A percentile compares a stretch with the other conserved stretches of the same genome.
Evolutionary conservation across 2,329 filamentous ascomycete species (phyloP).

Genomic region (Fusarium mundagurra): DNA sequence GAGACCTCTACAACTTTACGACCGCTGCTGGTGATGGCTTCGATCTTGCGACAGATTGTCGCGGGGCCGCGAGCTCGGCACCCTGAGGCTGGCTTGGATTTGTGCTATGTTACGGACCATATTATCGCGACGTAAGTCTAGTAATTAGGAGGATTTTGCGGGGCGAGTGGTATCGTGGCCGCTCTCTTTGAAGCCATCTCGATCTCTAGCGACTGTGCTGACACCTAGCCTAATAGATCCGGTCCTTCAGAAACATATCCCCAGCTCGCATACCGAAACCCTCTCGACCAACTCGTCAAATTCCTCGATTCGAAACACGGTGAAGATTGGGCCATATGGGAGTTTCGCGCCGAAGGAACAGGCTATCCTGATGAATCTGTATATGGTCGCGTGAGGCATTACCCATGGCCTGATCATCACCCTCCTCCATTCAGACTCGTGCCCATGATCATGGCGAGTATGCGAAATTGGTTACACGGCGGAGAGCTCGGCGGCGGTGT

Average conservation of each 20-base stretch:
- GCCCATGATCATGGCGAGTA: constrained; percentile 88
- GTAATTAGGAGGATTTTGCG: background rate
- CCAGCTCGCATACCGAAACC: constrained; percentile 92
- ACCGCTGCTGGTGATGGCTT: constrained; percentile 63
- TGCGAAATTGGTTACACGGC: constrained; percentile 85
- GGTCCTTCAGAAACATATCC: constrained; percentile 91
- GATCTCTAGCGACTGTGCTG: background rate
- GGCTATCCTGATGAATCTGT: constrained; percentile 94
- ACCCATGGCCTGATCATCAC: constrained; percentile 97
- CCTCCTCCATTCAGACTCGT: constrained; percentile 92
- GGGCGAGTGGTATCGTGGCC: accelerated
- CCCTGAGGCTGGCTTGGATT: constrained; percentile 86
- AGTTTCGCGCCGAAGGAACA: constrained; percentile 95
- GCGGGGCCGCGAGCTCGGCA: constrained; percentile 86
- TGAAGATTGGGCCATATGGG: constrained; percentile 92
- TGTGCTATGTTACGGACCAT: constrained; percentile 93
- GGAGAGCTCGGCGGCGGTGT: constrained; percentile 51
- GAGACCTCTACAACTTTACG: background rate
- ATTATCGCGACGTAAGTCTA: constrained; percentile 68
- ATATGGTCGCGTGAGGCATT: constrained; percentile 86
- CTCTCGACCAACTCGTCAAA: constrained; percentile 83
- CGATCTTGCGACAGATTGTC: constrained; percentile 88
- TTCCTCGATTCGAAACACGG: constrained; percentile 90
- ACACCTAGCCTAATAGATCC: constrained; percentile 67
- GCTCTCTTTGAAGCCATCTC: accelerated